These are phyloP conservation scores for Beta vulgaris DNA, from an alignment of 148 eudicot species.

Conservation along the genomic window DNA sequence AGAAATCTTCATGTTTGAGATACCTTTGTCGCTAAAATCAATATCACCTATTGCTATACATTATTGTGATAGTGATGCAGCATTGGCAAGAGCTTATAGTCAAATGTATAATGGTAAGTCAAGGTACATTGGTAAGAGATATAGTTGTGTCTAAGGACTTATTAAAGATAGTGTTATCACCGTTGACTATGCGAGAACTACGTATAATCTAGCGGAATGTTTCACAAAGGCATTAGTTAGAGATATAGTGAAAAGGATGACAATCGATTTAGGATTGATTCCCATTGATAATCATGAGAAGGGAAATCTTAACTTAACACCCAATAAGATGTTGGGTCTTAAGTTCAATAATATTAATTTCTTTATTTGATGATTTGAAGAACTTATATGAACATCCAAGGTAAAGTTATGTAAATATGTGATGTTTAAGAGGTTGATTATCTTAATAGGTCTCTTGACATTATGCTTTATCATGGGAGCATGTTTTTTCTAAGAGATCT, in stretches of 20 bases:
- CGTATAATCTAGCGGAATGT: neutral
- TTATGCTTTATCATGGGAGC: neutral
- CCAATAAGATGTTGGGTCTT: neutral
- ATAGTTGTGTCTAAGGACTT: neutral
- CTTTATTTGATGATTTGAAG: neutral
- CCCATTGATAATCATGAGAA: neutral
- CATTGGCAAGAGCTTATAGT: neutral
- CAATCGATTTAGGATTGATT: neutral
- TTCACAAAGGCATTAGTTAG: neutral
- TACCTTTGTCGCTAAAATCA: neutral
- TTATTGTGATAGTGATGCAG: too few relatives aligned
- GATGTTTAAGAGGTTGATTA: neutral
- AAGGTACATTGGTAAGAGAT: neutral
- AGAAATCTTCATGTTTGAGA: neutral
- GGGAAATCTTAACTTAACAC: neutral
- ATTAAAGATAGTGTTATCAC: neutral
- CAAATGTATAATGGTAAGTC: too few relatives aligned
- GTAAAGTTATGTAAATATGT: neutral
- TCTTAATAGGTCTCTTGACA: neutral
- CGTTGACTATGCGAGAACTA: neutral
- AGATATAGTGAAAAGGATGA: neutral
- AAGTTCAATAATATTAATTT: conserved; percentile 1
- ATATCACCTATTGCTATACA: neutral
- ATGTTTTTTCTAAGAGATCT: neutral
- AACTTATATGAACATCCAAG: neutral